These are phyloP conservation scores for Nasturtium officinale DNA, from an alignment of 345 rosid species.

Conservation along the genomic window DNA sequence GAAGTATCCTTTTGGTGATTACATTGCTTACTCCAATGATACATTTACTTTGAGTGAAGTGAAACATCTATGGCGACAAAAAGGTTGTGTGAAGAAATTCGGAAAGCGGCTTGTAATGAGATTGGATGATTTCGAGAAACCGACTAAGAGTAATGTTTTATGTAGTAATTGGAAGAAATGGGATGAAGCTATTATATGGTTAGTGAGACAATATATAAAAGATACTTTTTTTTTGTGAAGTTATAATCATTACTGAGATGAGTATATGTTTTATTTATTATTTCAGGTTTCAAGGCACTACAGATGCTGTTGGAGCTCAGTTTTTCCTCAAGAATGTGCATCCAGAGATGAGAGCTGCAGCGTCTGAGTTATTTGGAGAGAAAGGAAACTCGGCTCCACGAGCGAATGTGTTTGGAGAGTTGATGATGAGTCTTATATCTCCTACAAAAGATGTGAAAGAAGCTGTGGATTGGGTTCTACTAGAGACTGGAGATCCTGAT, in stretches of 20 bases:
- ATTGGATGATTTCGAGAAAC: slow-evolving; percentile 91
- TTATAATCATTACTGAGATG: slow-evolving; percentile 18
- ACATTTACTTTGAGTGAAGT: slow-evolving; percentile 80
- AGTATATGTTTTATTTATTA: slow-evolving; percentile 19
- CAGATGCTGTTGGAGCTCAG: slow-evolving; percentile 94
- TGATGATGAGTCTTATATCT: slow-evolving; percentile 78
- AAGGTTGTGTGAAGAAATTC: slow-evolving; percentile 64
- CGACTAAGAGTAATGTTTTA: slow-evolving; percentile 68
- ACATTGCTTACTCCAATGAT: slow-evolving; percentile 70
- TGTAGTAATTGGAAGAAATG: slow-evolving; percentile 95
- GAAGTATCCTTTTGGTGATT: slow-evolving; percentile 91
- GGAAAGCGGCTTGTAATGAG: slow-evolving; percentile 78
- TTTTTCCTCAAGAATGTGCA: slow-evolving; percentile 90
- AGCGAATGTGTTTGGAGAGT: slow-evolving; percentile 92
- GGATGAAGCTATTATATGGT: slow-evolving; percentile 91
- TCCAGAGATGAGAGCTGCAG: slow-evolving; percentile 76
- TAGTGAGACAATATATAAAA: slow-evolving; percentile 14
- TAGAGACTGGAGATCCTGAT: slow-evolving; percentile 70
- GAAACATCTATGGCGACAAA: slow-evolving; percentile 86
- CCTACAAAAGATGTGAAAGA: slow-evolving; percentile 78
- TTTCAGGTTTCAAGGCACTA: slow-evolving; percentile 89
- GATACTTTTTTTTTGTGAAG: background rate
- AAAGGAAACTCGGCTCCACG: slow-evolving; percentile 54
- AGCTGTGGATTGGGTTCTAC: slow-evolving; percentile 79
- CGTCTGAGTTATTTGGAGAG: slow-evolving; percentile 70